Percentiles rank a stretch among this genome's conserved stretches.
Conservation (phyloP, 148 eudicot species). For the Rheum nobile region DNA sequence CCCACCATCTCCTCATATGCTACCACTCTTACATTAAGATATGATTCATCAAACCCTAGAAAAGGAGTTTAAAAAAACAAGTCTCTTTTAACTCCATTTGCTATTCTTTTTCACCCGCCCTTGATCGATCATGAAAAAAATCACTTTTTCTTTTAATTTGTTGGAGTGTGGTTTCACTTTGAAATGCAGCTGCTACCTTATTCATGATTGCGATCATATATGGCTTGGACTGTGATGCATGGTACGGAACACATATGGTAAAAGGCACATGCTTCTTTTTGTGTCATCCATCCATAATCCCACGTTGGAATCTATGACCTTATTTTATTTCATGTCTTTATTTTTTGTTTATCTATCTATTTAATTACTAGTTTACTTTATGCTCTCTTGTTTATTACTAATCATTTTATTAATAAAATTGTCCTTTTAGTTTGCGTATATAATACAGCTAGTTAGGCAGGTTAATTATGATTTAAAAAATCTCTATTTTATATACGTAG, state of each 20-base stretch:
- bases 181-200: background rate
- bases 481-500: no score
- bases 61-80: background rate
- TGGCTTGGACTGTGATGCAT: background rate
- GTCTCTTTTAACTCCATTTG: background rate
- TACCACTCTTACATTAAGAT: no score
- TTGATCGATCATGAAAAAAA: background rate
- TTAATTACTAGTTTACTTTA: background rate
- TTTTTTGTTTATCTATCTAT: background rate
- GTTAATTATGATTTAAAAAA: no score
- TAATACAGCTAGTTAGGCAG: no score
- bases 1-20: background rate
- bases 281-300: constrained; percentile 1
- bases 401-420: no score
- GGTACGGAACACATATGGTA: background rate
- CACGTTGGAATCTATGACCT: background rate
- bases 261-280: background rate
- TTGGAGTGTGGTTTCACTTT: background rate
- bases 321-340: background rate
- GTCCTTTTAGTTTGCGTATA: no score
- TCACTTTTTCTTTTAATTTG: background rate
- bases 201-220: no score
- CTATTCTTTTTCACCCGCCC: no score
- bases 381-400: no score
- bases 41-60: background rate